These are phyloP conservation scores for Saitoella complicata DNA, from an alignment of 805 yeast genomes.

Conservation along the genomic window DNA sequence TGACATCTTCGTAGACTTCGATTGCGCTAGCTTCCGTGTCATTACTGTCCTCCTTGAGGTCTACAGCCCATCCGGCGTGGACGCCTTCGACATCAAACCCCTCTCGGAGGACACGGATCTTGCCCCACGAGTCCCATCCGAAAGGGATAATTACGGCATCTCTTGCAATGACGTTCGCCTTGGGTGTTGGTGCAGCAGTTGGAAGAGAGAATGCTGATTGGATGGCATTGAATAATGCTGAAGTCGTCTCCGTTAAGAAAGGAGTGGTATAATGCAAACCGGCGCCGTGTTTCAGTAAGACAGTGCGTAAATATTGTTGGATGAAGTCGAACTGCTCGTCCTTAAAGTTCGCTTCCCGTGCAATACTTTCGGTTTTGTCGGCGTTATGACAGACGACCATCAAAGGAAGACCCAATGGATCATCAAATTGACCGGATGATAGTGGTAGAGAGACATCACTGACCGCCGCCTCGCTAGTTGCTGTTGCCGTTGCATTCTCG, in stretches of 20 bases:
- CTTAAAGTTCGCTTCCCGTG: slow-evolving; percentile 11
- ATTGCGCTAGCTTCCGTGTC: slow-evolving; percentile 5
- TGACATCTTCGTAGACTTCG: slow-evolving; percentile 13
- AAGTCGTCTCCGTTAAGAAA: not conserved
- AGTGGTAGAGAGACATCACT: slow-evolving; percentile 15
- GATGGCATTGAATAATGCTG: slow-evolving; percentile 3
- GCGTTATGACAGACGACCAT: slow-evolving; percentile 14
- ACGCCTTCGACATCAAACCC: slow-evolving; percentile 14
- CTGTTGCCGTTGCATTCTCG: slow-evolving; percentile 9
- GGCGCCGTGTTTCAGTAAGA: slow-evolving; percentile 13
- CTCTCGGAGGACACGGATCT: slow-evolving; percentile 16
- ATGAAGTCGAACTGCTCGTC: slow-evolving; percentile 17
- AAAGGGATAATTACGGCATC: slow-evolving; percentile 17
- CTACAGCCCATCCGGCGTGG: slow-evolving; percentile 14
- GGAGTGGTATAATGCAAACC: not conserved
- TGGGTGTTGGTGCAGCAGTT: slow-evolving; percentile 6
- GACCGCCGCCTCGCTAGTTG: slow-evolving; percentile 3
- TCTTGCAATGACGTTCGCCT: slow-evolving; percentile 14
- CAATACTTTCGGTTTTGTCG: slow-evolving; percentile 11
- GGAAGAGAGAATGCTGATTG: not conserved
- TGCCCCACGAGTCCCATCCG: slow-evolving; percentile 23
- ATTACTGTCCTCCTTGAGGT: slow-evolving; percentile 2
- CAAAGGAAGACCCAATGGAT: slow-evolving; percentile 17
- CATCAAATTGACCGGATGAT: slow-evolving; percentile 17
- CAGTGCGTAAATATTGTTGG: slow-evolving; percentile 18